Evolutionary conservation across 2,329 filamentous ascomycete species (phyloP).

Genomic region (Venturia pyrina): DNA sequence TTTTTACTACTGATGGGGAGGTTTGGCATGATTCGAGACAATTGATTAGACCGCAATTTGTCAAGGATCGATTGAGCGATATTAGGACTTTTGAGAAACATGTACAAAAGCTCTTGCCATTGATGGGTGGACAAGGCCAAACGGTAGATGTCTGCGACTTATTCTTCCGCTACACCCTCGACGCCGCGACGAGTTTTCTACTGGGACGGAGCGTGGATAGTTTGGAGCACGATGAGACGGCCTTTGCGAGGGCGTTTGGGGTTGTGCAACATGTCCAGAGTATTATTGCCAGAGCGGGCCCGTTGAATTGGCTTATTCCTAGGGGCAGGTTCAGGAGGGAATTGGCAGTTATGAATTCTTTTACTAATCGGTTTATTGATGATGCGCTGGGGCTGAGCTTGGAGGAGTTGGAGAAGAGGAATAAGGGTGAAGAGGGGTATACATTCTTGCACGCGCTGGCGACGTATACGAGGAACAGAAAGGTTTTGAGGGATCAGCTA

Average conservation of each 20-base stretch:
- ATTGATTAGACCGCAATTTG: slow-evolving; percentile 77
- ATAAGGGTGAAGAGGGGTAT: slow-evolving; percentile 61
- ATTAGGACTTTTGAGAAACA: slow-evolving; percentile 73
- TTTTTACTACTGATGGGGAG: slow-evolving; percentile 64
- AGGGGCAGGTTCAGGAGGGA: slow-evolving; percentile 52
- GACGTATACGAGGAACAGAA: slow-evolving; percentile 58
- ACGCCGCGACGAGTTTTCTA: slow-evolving; percentile 78
- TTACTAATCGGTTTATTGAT: slow-evolving; percentile 71
- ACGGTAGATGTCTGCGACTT: slow-evolving; percentile 63
- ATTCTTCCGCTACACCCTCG: slow-evolving; percentile 74
- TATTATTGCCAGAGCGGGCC: slow-evolving; percentile 54
- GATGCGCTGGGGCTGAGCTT: slow-evolving; percentile 57
- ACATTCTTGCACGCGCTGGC: slow-evolving; percentile 84
- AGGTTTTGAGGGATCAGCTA: slow-evolving; percentile 73
- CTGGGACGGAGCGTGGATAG: slow-evolving; percentile 65
- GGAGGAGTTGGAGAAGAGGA: slow-evolving; percentile 63
- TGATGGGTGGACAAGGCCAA: slow-evolving; percentile 40
- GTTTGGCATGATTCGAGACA: slow-evolving; percentile 74
- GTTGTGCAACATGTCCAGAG: slow-evolving; percentile 68
- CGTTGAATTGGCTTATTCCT: slow-evolving; percentile 54
- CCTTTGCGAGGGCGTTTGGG: slow-evolving; percentile 74
- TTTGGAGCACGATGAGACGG: slow-evolving; percentile 44
- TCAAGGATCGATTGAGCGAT: slow-evolving; percentile 74
- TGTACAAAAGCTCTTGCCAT: slow-evolving; percentile 59
- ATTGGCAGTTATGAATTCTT: slow-evolving; percentile 61